Percentiles rank a stretch among this genome's conserved stretches.
Conservation (phyloP, 176 grass and related monocot genomes). For the Leersia perrieri region DNA sequence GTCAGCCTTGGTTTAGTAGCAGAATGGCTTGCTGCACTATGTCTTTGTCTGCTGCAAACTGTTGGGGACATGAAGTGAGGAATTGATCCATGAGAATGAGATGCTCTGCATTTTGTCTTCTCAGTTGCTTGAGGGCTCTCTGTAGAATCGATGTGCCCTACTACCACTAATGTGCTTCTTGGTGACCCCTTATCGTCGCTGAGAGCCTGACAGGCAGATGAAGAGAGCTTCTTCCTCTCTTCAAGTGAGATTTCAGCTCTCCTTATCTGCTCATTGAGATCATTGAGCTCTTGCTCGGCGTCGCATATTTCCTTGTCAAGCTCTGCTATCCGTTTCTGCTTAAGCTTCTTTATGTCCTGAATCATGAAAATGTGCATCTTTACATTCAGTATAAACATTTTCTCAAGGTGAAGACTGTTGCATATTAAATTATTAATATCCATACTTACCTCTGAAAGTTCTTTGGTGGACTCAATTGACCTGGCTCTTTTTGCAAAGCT, state of each 20-base stretch:
- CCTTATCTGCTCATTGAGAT: constrained; percentile 56
- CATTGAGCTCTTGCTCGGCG: constrained; percentile 53
- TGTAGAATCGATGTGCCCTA: constrained; percentile 42
- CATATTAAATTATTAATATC: neutral
- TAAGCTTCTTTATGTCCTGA: constrained; percentile 71
- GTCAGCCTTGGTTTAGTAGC: constrained; percentile 41
- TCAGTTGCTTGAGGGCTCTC: constrained; percentile 38
- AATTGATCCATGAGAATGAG: constrained; percentile 30
- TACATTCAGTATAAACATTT: constrained; percentile 1
- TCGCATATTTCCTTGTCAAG: constrained; percentile 61
- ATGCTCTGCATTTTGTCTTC: constrained; percentile 31
- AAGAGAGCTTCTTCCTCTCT: constrained; percentile 39
- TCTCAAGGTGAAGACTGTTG: neutral
- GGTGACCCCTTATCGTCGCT: constrained; percentile 61
- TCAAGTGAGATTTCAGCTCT: constrained; percentile 47
- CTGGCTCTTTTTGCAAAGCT: constrained; percentile 79
- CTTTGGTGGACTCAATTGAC: constrained; percentile 57
- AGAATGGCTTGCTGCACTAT: constrained; percentile 38
- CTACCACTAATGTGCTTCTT: constrained; percentile 68
- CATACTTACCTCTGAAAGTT: constrained; percentile 62
- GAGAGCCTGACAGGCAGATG: constrained; percentile 12
- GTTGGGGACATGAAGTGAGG: constrained; percentile 85
- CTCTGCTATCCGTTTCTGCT: constrained; percentile 49
- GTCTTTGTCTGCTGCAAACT: constrained; percentile 65
- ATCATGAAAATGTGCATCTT: constrained; percentile 8